These are phyloP conservation scores for Colletotrichum australisinense DNA, from an alignment of 2,329 filamentous ascomycete genomes.

Conservation along the genomic window DNA sequence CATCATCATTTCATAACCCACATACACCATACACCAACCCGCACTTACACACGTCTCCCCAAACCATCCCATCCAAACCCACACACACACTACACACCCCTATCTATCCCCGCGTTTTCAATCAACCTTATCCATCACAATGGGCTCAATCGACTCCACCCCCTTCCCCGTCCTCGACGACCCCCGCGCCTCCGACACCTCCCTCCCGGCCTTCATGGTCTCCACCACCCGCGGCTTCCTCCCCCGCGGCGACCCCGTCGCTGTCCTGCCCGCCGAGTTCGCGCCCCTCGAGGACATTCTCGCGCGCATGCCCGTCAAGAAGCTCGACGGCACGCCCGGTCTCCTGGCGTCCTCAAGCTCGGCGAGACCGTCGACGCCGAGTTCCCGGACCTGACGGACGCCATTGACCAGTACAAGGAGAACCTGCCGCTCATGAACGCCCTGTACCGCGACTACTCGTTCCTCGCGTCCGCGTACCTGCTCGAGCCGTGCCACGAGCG, in stretches of 20 bases:
- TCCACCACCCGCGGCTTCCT: conserved; percentile 81
- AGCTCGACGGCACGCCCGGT: conserved; percentile 77
- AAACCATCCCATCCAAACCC: neutral
- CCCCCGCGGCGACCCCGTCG: conserved; percentile 72
- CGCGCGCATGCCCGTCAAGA: conserved; percentile 83
- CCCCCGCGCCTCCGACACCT: conserved; percentile 69
- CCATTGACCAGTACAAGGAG: conserved; percentile 77
- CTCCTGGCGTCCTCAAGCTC: conserved; percentile 79
- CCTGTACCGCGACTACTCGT: conserved; percentile 91
- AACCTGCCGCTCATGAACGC: conserved; percentile 87
- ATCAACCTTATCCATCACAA: conserved; percentile 40
- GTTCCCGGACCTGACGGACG: conserved; percentile 80
- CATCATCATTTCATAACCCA: conserved; percentile 22
- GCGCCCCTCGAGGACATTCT: conserved; percentile 77
- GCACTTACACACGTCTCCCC: conserved; percentile 18
- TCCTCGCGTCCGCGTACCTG: conserved; percentile 88
- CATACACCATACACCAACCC: conserved; percentile 16
- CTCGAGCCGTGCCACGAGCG: conserved; percentile 90
- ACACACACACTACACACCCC: conserved; percentile 14
- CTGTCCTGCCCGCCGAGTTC: conserved; percentile 78
- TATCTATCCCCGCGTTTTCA: conserved; percentile 17
- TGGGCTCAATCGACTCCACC: conserved; percentile 53
- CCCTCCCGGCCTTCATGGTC: conserved; percentile 82
- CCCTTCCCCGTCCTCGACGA: conserved; percentile 73
- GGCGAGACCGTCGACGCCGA: conserved; percentile 80